Conservation (phyloP, 306 rosid species). For the Chamaecrista fasciculata region DNA sequence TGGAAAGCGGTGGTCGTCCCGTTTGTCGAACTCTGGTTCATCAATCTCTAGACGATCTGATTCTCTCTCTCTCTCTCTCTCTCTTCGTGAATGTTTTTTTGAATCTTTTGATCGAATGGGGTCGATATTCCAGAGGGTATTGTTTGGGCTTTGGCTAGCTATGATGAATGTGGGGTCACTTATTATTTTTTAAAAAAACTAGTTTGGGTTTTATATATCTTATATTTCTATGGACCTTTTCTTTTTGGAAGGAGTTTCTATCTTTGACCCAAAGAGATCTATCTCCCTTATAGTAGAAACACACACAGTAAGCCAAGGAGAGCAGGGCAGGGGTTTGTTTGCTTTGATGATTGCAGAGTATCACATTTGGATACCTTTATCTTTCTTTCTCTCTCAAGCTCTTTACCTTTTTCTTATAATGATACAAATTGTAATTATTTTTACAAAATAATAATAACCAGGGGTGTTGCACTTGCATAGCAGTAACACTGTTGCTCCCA, state of each 20-base stretch:
- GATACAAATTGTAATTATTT: too few relatives aligned
- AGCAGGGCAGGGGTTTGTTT: constrained; percentile 27
- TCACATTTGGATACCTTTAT: constrained; percentile 28
- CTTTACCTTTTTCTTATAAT: constrained; percentile 25
- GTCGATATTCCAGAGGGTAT: constrained; percentile 38
- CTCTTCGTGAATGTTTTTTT: constrained; percentile 42
- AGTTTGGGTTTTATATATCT: background rate
- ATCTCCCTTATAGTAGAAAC: constrained; percentile 33
- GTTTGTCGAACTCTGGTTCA: constrained; percentile 57
- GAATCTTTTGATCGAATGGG: constrained; percentile 50
- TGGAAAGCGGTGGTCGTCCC: constrained; percentile 90
- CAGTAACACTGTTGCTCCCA: constrained; percentile 25
- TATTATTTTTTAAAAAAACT: background rate
- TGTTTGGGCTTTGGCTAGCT: constrained; percentile 37
- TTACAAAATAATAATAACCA: constrained; percentile 29
- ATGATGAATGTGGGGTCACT: constrained; percentile 45
- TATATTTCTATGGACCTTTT: constrained; percentile 13
- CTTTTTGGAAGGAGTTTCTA: constrained; percentile 42
- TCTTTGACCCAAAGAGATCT: constrained; percentile 58
- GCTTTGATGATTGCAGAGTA: constrained; percentile 48
- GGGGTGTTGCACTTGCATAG: constrained; percentile 4
- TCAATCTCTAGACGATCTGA: constrained; percentile 80
- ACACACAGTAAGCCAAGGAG: constrained; percentile 35
- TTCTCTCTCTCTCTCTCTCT: constrained; percentile 40
- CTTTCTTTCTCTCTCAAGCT: constrained; percentile 17